Conservation (phyloP, 2,329 filamentous ascomycete species). For the Coleophoma eucalyptorum region DNA sequence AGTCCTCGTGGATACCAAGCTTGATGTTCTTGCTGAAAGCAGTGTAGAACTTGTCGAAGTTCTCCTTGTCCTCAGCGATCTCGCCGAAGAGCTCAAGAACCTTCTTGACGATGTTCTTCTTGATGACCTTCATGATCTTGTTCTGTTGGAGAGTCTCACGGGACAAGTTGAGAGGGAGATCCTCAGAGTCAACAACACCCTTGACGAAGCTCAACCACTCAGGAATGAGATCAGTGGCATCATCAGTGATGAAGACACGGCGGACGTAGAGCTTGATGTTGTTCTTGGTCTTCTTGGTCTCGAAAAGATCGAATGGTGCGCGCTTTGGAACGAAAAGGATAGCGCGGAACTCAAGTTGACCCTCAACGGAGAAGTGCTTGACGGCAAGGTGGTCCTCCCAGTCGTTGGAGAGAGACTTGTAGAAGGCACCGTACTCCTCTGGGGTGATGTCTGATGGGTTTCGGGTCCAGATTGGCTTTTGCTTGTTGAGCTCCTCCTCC, state of each 20-base stretch:
- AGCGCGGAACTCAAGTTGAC: constrained; percentile 99
- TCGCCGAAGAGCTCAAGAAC: constrained; percentile 98
- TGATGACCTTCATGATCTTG: constrained; percentile 99
- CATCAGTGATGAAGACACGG: constrained; percentile 99
- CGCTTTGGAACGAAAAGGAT: constrained; percentile 99
- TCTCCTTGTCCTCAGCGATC: constrained; percentile 99
- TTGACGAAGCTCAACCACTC: constrained; percentile 99
- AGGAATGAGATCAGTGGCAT: constrained; percentile 97
- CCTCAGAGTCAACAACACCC: constrained; percentile 99
- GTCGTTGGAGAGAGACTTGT: constrained; percentile 99
- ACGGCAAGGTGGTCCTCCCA: constrained; percentile 99
- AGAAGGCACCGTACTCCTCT: constrained; percentile 98
- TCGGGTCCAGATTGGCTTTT: constrained; percentile 99
- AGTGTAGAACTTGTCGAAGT: constrained; percentile 99
- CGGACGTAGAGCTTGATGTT: constrained; percentile 99
- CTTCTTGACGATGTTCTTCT: constrained; percentile 99
- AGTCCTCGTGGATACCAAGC: constrained; percentile 99
- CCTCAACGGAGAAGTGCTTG: constrained; percentile 99
- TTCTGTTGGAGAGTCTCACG: constrained; percentile 99
- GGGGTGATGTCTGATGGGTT: constrained; percentile 92
- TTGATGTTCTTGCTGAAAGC: constrained; percentile 99
- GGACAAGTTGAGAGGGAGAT: constrained; percentile 97
- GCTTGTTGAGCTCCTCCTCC: constrained; percentile 99
- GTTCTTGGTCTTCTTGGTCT: constrained; percentile 99
- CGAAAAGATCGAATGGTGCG: constrained; percentile 98